Evolutionary conservation across 2,329 filamentous ascomycete species (phyloP), one percentile per base, ranked within the genome.

Genomic region (Blumeria graminis): DNA sequence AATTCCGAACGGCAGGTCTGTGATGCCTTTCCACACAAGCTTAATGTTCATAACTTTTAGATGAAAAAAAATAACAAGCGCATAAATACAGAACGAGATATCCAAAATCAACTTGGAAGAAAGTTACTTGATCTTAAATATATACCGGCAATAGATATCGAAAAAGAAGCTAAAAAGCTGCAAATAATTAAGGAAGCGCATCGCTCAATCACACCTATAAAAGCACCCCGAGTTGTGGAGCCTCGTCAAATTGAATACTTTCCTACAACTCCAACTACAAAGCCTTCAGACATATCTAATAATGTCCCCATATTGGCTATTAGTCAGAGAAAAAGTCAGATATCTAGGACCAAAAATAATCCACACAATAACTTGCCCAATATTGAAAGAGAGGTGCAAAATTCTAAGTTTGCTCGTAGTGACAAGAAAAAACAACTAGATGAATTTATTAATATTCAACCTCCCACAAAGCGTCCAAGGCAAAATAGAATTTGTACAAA

Each of bases 41-140:
- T 7, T 28, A 13, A 18, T 36, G 13, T 55, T 59, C 33, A 55
- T 38, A 54, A 10, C 35, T 55, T 52, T 11, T 54, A 64, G 62
- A 58, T 60, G 48, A 65, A 65, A 39, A 22, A 59, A 3, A 60
- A 57, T 1, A 65, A 65, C 32, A 61, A 62, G 36, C 62, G 59
- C 22, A 62, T 65, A 1, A 65, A 65, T 41, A 56, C 55, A 1
- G 56, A 62, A n/a, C 58, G 64, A 1, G 61, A 65, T 14, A 56
- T 55, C 0, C 61, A 65, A 34, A 65, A 65, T 18, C 55, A 59
- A 6, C 57, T 63, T 34, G 63, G 63, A 7, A 60, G 63, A 16
- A 48, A 32, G 13, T 35, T 51, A n/a, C 43, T 56, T 41, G 55
- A 50, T 16, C 55, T 50, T 4, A 50, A 56, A 39, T 22, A 39